Percentiles rank a stretch among this genome's conserved stretches.
phyloP scores from a whole-genome alignment of 495 filamentous ascomycete species.

The Penicillium alfredii region DNA sequence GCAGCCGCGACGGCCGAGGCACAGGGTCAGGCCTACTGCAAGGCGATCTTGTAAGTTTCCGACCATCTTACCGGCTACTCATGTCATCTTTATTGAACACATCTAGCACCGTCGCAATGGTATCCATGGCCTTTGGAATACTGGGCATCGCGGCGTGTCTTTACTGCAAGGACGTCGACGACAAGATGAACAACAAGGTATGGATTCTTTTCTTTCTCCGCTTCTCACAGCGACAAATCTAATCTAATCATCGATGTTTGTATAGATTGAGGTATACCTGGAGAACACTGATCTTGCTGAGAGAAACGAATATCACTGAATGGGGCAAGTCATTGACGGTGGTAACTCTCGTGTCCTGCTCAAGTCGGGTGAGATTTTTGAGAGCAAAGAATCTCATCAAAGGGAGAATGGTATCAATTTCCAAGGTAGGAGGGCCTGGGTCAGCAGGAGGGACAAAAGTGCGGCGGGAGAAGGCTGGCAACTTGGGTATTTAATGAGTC shows the following conservation, averaged over 20 bases:
- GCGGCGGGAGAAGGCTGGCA: too few relatives aligned
- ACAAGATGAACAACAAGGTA: slow-evolving; percentile 24
- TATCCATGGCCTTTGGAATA: slow-evolving; percentile 24
- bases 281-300: slow-evolving; percentile 13
- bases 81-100: slow-evolving; percentile 2
- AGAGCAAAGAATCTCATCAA: too few relatives aligned
- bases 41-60: slow-evolving; percentile 22
- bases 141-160: slow-evolving; percentile 21
- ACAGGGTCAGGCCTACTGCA: slow-evolving; percentile 17
- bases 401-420: too few relatives aligned
- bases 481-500: too few relatives aligned
- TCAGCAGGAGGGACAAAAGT: too few relatives aligned
- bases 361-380: too few relatives aligned
- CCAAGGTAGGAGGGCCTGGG: too few relatives aligned
- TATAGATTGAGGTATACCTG: slow-evolving; percentile 16
- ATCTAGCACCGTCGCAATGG: slow-evolving; percentile 19
- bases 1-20: slow-evolving; percentile 16
- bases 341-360: too few relatives aligned
- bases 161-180: slow-evolving; percentile 22
- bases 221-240: too few relatives aligned
- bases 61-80: too few relatives aligned
- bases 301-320: slow-evolving; percentile 11
- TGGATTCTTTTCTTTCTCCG: not conserved
- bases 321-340: too few relatives aligned
- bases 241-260: too few relatives aligned